These are phyloP conservation scores for Sporothrix sp. DNA, from an alignment of 2,329 filamentous ascomycete species.

Conservation along the genomic window DNA sequence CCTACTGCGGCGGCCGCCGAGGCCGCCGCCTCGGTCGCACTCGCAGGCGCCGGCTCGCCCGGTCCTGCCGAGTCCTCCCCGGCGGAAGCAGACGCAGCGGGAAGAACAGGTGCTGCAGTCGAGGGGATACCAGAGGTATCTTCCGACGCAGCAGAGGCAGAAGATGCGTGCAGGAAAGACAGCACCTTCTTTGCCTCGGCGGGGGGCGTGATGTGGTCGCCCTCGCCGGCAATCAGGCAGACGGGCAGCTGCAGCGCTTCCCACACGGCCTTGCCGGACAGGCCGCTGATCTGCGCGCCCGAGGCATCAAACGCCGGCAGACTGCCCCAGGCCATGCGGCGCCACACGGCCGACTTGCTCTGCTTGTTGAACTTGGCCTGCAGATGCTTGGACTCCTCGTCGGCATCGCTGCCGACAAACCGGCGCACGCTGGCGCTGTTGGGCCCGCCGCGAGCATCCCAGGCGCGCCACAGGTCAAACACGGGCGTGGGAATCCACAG, in stretches of 20 bases:
- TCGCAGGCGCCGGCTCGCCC: background rate
- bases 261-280: conserved; percentile 66
- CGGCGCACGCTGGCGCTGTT: conserved; percentile 69
- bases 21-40: background rate
- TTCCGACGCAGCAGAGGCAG: background rate
- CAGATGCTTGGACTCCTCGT: conserved; percentile 54
- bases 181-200: conserved; percentile 29
- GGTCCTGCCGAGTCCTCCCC: too few species aligned
- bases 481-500: conserved; percentile 60
- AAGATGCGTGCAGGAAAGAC: conserved; percentile 2
- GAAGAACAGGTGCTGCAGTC: background rate
- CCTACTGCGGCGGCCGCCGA: too few species aligned
- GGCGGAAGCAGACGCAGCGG: background rate
- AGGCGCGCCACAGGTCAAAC: conserved; percentile 66
- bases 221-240: conserved; percentile 67
- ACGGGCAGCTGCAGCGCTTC: conserved; percentile 60
- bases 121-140: background rate
- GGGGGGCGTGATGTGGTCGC: conserved; percentile 56
- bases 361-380: conserved; percentile 73
- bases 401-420: conserved; percentile 61
- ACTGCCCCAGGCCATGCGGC: conserved; percentile 66
- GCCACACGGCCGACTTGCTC: conserved; percentile 72
- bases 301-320: conserved; percentile 48
- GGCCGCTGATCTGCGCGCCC: conserved; percentile 47
- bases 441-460: conserved; percentile 69